Evolutionary conservation across 1,284 basidiomycete genomes (phyloP), one percentile per base, ranked within the genome.

Genomic region (Leccinum solheimii): DNA sequence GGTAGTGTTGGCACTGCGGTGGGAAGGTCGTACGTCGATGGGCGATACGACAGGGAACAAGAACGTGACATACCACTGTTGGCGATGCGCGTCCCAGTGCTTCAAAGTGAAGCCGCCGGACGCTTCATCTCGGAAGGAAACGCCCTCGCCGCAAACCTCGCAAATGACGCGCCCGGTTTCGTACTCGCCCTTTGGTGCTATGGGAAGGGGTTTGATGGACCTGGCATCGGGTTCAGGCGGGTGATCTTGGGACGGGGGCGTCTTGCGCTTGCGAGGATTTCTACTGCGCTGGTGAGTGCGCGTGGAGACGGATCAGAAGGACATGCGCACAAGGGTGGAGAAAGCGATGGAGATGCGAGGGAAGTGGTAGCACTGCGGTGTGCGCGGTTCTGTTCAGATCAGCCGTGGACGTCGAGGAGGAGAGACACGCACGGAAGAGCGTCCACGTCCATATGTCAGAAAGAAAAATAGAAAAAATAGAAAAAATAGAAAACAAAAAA

Each of bases 31-130:
- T 48, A 26, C 1, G 56, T 64, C 21, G 51, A 59, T 32, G 48
- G 26, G 59, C n/a, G 57, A 57, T 52, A 53, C 50, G 8, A 57
- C 19, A 26, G 57, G 56, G 57, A 26, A 49, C 16, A 52, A 27
- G 58, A 58, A 51, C 27, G 53, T 52, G 56, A 76, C 81, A 48
- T 64, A 88, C 87, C 88, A 90, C 40, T 78, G 73, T 45, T 77
- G 73, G 7, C 82, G 81, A 73, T 91, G 88, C 5, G 83, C 80
- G 55, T 90, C 85, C 88, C 88, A 90, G 60, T 85, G 83, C 67
- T 83, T 82, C 55, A 86, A 75, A 50, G 87, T 88, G 71, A 90
- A 89, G 5, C 74, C 81, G 1, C 85, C 83, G 32, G 83, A 81
- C 16, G 73, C 72, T 60, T 84, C 84, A 71, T 91, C 86, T 40